Percentiles rank a stretch among this genome's conserved stretches.
These are phyloP conservation scores for Eudorina sp. DNA, from an alignment of 139 green algal species.

Conservation along the genomic window DNA sequence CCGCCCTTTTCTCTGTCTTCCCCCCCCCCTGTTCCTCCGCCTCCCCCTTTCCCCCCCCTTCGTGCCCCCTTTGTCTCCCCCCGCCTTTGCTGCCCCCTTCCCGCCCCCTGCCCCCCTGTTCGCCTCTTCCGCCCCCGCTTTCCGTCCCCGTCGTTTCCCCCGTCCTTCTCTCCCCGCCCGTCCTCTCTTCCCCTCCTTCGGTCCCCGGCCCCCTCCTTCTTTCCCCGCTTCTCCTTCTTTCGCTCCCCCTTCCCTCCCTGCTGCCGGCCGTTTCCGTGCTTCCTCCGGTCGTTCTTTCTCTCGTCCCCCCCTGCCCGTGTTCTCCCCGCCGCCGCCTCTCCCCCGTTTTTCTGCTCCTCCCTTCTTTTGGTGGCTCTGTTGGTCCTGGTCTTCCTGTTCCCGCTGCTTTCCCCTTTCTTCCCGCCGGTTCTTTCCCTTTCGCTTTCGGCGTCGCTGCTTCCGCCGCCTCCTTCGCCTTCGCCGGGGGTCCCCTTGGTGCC, in stretches of 20 bases:
- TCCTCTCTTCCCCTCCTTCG: background rate
- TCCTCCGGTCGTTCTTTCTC: background rate
- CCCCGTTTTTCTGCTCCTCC: background rate
- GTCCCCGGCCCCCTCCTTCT: background rate
- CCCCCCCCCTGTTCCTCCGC: background rate
- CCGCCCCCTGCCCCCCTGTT: background rate
- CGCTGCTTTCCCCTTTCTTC: too few relatives aligned
- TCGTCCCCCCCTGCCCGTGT: background rate
- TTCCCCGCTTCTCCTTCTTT: background rate
- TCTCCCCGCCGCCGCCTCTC: background rate
- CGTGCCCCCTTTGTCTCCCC: background rate
- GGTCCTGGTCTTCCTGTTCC: too few relatives aligned
- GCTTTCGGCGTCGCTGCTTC: too few relatives aligned
- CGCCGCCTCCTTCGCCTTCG: too few relatives aligned
- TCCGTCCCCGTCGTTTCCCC: background rate
- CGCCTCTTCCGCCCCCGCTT: background rate
- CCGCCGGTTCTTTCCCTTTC: too few relatives aligned
- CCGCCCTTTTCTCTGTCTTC: background rate
- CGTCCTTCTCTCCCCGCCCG: background rate
- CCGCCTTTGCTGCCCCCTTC: background rate
- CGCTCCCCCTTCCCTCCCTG: background rate
- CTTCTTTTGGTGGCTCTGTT: background rate
- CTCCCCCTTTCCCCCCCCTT: background rate
- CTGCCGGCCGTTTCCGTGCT: background rate
- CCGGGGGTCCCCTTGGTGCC: too few relatives aligned